Evolutionary conservation across 2,329 filamentous ascomycete genomes (phyloP), one percentile per base, ranked within the genome.

Genomic region (Ophiocordyceps camponoti-rufipedis): DNA sequence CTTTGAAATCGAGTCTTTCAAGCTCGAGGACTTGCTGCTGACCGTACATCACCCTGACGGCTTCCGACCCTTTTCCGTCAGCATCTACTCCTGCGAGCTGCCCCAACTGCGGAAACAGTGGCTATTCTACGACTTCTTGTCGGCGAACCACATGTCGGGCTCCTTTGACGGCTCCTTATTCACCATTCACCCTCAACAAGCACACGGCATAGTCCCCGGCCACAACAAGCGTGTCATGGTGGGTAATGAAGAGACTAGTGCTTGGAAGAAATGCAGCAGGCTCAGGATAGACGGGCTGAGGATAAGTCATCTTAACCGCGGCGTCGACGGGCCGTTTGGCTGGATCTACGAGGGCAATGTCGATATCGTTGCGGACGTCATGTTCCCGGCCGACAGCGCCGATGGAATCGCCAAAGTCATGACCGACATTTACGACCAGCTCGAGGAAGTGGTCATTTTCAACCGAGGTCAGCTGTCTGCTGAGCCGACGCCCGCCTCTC

Each of bases 261-360:
- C 79, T 0, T 98, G 89, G 89, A 95, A 96, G 64, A 96, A 95
- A 62, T 88, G 94, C 52, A 94, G 82, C 56, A 77, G 91, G 23
- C 77, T 96, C 48, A 78, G 91, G 5, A 93, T 98, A 47, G 91
- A 98, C 57, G 87, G 82, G 0, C 71, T 98, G 10, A 94, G 82
- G 58, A 95, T 98, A 46, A 91, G 96, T 55, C 91, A 98, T 60
- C 71, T 98, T 10, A 98, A 98, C 58, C 78, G 87, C 40, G 88
- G 88, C 23, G 86, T 94, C 16, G 80, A 91, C 49, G 91, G 91
- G 0, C 88, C 89, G 0, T 95, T 98, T 60, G 88, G 86, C 4
- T 98, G 91, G 91, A 98, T 98, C 45, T 84, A 93, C 52, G 86
- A 96, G 63, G 91, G 91, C 32, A 94, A 91, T 50, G 87, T 98